Evolutionary conservation across 73 alveolate species (phyloP).

Genomic region (Stentor coeruleus): DNA sequence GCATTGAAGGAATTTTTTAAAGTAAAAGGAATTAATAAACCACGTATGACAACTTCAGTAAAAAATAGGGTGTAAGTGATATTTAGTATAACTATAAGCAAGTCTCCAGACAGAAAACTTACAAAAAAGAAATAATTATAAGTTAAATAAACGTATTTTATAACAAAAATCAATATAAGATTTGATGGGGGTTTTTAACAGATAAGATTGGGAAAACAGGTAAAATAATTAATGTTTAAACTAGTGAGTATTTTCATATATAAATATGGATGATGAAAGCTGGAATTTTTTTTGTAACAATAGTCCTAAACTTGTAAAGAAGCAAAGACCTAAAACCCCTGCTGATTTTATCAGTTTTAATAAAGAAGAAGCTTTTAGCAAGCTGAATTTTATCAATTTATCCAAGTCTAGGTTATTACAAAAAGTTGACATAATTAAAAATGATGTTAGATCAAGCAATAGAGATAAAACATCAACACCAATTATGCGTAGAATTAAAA

Average conservation of each 20-base stretch:
- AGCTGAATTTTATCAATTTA: neutral
- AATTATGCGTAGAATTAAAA: neutral
- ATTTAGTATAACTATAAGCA: too few relatives aligned
- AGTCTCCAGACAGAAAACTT: too few relatives aligned
- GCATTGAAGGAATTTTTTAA: neutral
- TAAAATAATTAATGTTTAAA: too few relatives aligned
- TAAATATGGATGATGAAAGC: constrained; percentile 2
- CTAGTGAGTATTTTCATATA: too few relatives aligned
- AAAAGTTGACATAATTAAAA: neutral
- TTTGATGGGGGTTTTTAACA: too few relatives aligned
- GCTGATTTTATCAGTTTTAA: neutral
- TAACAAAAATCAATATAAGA: too few relatives aligned
- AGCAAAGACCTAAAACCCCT: constrained; percentile 6
- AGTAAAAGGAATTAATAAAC: neutral
- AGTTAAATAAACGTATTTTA: too few relatives aligned
- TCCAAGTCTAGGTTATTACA: too few relatives aligned
- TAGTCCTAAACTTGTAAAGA: neutral
- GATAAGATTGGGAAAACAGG: too few relatives aligned
- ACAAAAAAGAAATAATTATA: too few relatives aligned
- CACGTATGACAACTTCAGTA: neutral
- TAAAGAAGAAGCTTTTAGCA: neutral
- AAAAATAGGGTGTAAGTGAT: neutral
- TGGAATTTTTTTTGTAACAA: constrained; percentile 17
- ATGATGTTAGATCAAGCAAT: neutral
- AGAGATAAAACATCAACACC: neutral